phyloP scores from a whole-genome alignment of 2,329 filamentous ascomycete species.

The Fusarium marasasianum region DNA sequence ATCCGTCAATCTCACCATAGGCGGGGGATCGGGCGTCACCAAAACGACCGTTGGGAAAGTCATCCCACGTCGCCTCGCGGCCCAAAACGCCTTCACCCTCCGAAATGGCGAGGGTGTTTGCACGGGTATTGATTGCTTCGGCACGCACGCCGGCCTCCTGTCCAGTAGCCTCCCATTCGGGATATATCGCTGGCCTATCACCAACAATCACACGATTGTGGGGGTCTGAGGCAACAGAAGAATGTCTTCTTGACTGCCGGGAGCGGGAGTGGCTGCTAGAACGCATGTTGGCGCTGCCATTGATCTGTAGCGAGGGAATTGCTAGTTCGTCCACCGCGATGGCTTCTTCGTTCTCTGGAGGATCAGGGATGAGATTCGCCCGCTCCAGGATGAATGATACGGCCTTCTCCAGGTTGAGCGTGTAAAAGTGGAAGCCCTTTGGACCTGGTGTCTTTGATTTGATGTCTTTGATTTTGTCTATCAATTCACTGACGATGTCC shows the following conservation, averaged over 20 bases:
- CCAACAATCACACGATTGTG: constrained; percentile 89
- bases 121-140: constrained; percentile 77
- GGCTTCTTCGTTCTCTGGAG: constrained; percentile 62
- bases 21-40: constrained; percentile 92
- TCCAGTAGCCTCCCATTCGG: constrained; percentile 76
- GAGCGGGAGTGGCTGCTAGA: constrained; percentile 49
- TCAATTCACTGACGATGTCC: constrained; percentile 84
- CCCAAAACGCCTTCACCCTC: constrained; percentile 91
- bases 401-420: constrained; percentile 93
- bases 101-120: constrained; percentile 90
- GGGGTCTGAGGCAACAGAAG: constrained; percentile 83
- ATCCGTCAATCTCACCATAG: constrained; percentile 97
- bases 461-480: constrained; percentile 77
- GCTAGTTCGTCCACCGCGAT: constrained; percentile 56
- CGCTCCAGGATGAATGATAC: constrained; percentile 92
- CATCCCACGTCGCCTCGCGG: constrained; percentile 97
- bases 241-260: constrained; percentile 67
- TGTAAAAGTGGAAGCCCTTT: constrained; percentile 96
- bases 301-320: constrained; percentile 54
- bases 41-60: constrained; percentile 96
- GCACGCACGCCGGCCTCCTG: constrained; percentile 80
- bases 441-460: constrained; percentile 66
- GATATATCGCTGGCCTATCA: constrained; percentile 65
- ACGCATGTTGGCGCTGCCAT: constrained; percentile 54
- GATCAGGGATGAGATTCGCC: constrained; percentile 80